phyloP scores from a whole-genome alignment of 257 asterid genomes.

The Nicotiana obtusifolia region DNA sequence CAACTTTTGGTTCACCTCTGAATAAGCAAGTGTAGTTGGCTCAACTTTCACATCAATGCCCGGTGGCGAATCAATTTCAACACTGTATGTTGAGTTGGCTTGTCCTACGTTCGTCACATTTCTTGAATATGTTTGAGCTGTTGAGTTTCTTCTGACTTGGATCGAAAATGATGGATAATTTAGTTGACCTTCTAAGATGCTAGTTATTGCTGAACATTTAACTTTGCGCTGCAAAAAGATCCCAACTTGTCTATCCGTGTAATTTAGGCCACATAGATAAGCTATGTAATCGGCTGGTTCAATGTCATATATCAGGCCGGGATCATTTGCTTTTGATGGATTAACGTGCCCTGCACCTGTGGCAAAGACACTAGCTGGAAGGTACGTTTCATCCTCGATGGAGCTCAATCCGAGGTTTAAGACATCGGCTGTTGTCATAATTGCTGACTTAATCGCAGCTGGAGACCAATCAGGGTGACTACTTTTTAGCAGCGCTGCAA shows the following conservation, averaged over 20 bases:
- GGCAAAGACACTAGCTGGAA: slow-evolving; percentile 20
- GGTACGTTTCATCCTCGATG: slow-evolving; percentile 6
- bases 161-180: slow-evolving; percentile 36
- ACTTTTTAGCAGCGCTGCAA: slow-evolving; percentile 28
- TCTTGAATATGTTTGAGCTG: slow-evolving; percentile 19
- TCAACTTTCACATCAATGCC: slow-evolving; percentile 13
- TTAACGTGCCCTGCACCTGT: slow-evolving; percentile 35
- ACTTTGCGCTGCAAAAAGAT: slow-evolving; percentile 3
- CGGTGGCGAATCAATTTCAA: not conserved
- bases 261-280: slow-evolving; percentile 25
- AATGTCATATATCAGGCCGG: slow-evolving; percentile 32
- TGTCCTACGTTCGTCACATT: slow-evolving; percentile 34
- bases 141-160: not conserved
- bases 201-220: slow-evolving; percentile 2
- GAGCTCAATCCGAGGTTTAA: not conserved
- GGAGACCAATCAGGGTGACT: slow-evolving; percentile 34
- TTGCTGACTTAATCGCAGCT: slow-evolving; percentile 30
- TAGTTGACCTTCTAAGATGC: slow-evolving; percentile 20
- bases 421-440: slow-evolving; percentile 28
- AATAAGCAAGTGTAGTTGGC: slow-evolving; percentile 16
- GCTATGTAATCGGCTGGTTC: slow-evolving; percentile 16
- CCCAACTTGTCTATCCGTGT: slow-evolving; percentile 13
- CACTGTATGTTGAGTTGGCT: slow-evolving; percentile 17
- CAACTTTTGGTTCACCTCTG: slow-evolving; percentile 11
- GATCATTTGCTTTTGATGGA: slow-evolving; percentile 27